Conservation (phyloP, 129 eudicot genomes). For the Sambucus nigra region DNA sequence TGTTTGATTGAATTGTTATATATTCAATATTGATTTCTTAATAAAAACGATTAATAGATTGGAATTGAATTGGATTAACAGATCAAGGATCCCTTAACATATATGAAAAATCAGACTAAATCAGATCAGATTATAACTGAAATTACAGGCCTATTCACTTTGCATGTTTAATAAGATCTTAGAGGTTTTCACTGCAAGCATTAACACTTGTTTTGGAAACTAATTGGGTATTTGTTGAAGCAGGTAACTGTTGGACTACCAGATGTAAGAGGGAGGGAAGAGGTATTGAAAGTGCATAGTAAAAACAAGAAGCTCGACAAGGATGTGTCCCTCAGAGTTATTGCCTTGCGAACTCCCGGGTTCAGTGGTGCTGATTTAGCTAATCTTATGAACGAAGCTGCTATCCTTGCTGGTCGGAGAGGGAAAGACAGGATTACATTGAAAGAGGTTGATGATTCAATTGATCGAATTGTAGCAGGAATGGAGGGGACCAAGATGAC, state of each 20-base stretch:
- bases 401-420: conserved; percentile 80
- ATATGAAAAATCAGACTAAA: too few relatives aligned
- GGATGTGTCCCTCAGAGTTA: conserved; percentile 46
- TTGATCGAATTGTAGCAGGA: conserved; percentile 80
- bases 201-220: not conserved
- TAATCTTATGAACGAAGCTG: conserved; percentile 89
- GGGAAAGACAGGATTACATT: conserved; percentile 49
- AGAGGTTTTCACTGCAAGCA: not conserved
- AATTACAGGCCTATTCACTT: too few relatives aligned
- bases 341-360: conserved; percentile 81
- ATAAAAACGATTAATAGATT: too few relatives aligned
- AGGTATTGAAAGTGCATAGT: conserved; percentile 65
- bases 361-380: conserved; percentile 88
- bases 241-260: conserved; percentile 74
- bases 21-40: too few relatives aligned
- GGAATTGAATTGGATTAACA: too few relatives aligned
- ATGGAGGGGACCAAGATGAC: conserved; percentile 82
- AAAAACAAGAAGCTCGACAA: conserved; percentile 57
- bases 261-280: conserved; percentile 82
- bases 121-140: too few relatives aligned
- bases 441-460: conserved; percentile 67
- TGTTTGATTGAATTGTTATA: too few relatives aligned
- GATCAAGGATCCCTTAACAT: too few relatives aligned
- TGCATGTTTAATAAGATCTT: too few relatives aligned
- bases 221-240: not conserved